Evolutionary conservation across 345 rosid species (phyloP).

Genomic region (Moricandia moricandioides): DNA sequence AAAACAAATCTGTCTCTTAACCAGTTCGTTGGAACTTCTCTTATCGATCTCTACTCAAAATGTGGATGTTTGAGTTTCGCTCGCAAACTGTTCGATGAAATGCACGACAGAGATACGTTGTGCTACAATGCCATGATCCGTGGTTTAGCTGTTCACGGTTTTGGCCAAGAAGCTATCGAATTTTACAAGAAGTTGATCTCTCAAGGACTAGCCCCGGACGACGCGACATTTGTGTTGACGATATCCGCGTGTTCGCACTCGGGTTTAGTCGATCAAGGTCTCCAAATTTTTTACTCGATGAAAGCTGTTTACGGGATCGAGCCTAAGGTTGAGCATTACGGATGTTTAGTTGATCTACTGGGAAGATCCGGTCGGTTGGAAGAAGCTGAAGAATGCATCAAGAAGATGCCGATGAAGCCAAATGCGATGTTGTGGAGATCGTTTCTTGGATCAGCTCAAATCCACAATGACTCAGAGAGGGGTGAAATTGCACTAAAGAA

Average conservation of each 20-base stretch:
- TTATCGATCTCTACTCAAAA: conserved; percentile 43
- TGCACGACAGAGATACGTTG: conserved; percentile 41
- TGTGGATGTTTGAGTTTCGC: conserved; percentile 48
- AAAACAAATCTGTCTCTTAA: conserved; percentile 45
- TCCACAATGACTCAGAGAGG: conserved; percentile 47
- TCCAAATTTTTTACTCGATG: conserved; percentile 50
- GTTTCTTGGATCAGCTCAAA: conserved; percentile 58
- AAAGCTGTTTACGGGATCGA: conserved; percentile 37
- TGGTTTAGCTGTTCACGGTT: conserved; percentile 51
- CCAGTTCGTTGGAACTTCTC: conserved; percentile 53
- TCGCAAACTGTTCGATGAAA: conserved; percentile 49
- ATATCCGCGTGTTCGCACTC: conserved; percentile 62
- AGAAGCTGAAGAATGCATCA: conserved; percentile 53
- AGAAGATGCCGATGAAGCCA: conserved; percentile 62
- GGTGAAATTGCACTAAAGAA: conserved; percentile 52
- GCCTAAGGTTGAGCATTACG: conserved; percentile 64
- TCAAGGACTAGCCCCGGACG: conserved; percentile 49
- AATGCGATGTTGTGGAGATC: conserved; percentile 66
- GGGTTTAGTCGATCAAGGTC: conserved; percentile 55
- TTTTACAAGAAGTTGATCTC: conserved; percentile 40
- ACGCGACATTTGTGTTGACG: conserved; percentile 50
- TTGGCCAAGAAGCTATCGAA: conserved; percentile 45
- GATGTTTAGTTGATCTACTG: conserved; percentile 63
- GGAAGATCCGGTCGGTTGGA: conserved; percentile 52
- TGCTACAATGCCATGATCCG: conserved; percentile 67